These are phyloP conservation scores for Chalciporus chontae DNA, from an alignment of 768 basidiomycete species.

Conservation along the genomic window DNA sequence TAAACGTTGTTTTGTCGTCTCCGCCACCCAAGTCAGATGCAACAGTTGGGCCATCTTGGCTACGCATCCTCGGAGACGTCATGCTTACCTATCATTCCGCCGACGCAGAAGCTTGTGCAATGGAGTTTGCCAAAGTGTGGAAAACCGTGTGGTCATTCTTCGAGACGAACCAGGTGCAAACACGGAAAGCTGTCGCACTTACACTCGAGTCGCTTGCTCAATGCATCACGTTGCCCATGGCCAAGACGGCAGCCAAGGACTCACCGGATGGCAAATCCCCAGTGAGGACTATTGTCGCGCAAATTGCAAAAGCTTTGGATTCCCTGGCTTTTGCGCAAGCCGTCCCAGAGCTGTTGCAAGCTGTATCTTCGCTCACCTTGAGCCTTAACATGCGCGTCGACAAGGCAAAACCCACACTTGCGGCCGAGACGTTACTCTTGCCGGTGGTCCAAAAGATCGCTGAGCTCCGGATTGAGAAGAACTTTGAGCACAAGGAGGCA, in stretches of 20 bases:
- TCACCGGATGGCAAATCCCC: constrained; percentile 45
- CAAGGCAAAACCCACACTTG: constrained; percentile 42
- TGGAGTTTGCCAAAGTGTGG: constrained; percentile 66
- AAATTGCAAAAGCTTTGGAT: constrained; percentile 65
- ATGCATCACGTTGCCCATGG: constrained; percentile 67
- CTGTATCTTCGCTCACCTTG: constrained; percentile 66
- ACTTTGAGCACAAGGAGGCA: constrained; percentile 87
- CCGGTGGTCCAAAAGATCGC: constrained; percentile 69
- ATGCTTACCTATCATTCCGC: constrained; percentile 60
- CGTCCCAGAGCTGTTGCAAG: constrained; percentile 74
- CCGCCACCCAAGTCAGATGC: constrained; percentile 68
- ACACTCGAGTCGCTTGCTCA: constrained; percentile 61
- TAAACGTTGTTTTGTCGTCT: constrained; percentile 66
- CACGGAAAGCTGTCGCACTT: constrained; percentile 60
- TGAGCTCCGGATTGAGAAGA: constrained; percentile 70
- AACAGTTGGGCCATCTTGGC: constrained; percentile 72
- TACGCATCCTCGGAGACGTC: constrained; percentile 68
- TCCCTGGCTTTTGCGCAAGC: constrained; percentile 70
- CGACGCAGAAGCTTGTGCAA: constrained; percentile 47
- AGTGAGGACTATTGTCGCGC: constrained; percentile 59
- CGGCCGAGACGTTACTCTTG: constrained; percentile 67
- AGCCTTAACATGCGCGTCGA: constrained; percentile 52
- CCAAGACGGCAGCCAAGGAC: constrained; percentile 50
- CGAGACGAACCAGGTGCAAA: constrained; percentile 59
- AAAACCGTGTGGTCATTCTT: constrained; percentile 73